Evolutionary conservation across 208 protist genomes (phyloP).

Genomic region (Porcisia deanei): DNA sequence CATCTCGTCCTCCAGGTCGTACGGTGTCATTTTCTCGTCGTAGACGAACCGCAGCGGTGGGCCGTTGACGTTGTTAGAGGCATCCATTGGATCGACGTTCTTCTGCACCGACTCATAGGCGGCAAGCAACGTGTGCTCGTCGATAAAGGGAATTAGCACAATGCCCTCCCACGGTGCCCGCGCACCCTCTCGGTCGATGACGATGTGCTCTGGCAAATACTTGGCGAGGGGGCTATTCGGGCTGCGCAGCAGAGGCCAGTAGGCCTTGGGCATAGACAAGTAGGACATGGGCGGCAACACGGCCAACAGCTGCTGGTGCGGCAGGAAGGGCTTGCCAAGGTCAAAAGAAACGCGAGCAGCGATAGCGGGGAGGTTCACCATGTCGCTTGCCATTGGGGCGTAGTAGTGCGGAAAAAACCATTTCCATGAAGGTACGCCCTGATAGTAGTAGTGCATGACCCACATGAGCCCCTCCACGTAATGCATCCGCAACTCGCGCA

Average conservation of each 20-base stretch:
- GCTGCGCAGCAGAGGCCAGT: slow-evolving; percentile 83
- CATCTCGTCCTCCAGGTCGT: slow-evolving; percentile 55
- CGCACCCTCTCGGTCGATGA: slow-evolving; percentile 89
- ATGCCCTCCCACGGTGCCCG: slow-evolving; percentile 91
- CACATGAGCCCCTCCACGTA: slow-evolving; percentile 91
- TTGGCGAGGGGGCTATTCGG: slow-evolving; percentile 71
- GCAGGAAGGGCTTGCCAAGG: slow-evolving; percentile 80
- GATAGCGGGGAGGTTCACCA: slow-evolving; percentile 76
- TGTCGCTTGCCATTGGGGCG: slow-evolving; percentile 90
- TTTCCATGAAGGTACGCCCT: slow-evolving; percentile 88
- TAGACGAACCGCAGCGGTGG: slow-evolving; percentile 64
- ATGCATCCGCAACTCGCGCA: slow-evolving; percentile 68
- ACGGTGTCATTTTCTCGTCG: slow-evolving; percentile 53
- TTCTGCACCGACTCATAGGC: slow-evolving; percentile 80
- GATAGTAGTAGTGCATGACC: slow-evolving; percentile 91
- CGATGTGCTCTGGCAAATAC: slow-evolving; percentile 84
- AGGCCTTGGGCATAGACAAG: slow-evolving; percentile 84
- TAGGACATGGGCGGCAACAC: slow-evolving; percentile 97
- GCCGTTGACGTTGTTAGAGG: slow-evolving; percentile 65
- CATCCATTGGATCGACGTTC: slow-evolving; percentile 70
- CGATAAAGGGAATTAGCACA: slow-evolving; percentile 92
- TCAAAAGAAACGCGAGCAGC: slow-evolving; percentile 63
- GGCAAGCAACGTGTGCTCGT: slow-evolving; percentile 71
- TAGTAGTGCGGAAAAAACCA: slow-evolving; percentile 95
- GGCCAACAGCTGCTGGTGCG: slow-evolving; percentile 97